phyloP scores from a whole-genome alignment of 2,329 filamentous ascomycete species.

The Helotiales sp. region DNA sequence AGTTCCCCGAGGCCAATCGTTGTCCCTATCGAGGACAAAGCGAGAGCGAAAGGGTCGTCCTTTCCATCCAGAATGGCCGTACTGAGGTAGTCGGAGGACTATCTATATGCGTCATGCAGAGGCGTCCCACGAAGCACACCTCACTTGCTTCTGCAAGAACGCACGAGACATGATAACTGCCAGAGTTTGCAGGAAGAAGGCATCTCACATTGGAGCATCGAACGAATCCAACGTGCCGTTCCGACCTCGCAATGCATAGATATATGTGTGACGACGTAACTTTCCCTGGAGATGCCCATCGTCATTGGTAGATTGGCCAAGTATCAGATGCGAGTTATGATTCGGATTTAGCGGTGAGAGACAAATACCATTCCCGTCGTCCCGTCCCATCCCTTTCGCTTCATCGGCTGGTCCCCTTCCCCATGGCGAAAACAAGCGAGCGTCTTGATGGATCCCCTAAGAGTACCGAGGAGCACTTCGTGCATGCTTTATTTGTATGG shows the following conservation, averaged over 20 bases:
- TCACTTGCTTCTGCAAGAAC: background rate
- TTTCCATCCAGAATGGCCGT: background rate
- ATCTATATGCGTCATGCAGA: conserved; percentile 13
- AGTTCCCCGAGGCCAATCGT: background rate
- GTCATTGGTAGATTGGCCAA: conserved; percentile 17
- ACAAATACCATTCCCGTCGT: conserved; percentile 11
- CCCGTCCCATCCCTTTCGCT: conserved; percentile 18
- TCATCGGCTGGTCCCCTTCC: conserved; percentile 1
- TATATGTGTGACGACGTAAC: conserved; percentile 23
- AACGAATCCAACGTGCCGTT: background rate
- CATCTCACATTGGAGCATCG: background rate
- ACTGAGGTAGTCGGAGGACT: background rate
- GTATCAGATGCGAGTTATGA: conserved; percentile 11
- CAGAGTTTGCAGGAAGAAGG: background rate
- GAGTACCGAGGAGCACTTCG: background rate
- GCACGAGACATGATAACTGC: background rate
- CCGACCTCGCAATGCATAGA: conserved; percentile 21
- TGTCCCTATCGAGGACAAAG: background rate
- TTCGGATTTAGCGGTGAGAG: conserved; percentile 24
- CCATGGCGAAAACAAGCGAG: conserved; percentile 5
- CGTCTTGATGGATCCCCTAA: conserved; percentile 3
- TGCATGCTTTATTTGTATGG: background rate
- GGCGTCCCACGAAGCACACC: conserved; percentile 9
- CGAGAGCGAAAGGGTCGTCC: background rate
- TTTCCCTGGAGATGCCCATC: conserved; percentile 9